These are phyloP conservation scores for Prunus kanzakura DNA, from an alignment of 306 rosid genomes.

Conservation along the genomic window DNA sequence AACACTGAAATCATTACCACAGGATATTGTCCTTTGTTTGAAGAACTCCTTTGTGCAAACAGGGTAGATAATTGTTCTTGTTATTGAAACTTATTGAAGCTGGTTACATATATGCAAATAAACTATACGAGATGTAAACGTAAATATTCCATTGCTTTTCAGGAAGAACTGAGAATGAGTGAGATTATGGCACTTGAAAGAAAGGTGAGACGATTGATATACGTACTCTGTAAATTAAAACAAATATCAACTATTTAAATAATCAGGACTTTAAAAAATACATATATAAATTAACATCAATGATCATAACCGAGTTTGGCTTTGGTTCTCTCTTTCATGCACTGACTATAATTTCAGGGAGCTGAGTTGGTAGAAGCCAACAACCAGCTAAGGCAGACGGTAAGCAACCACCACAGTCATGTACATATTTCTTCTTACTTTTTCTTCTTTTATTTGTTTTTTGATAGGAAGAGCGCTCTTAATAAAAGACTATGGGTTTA, in stretches of 20 bases:
- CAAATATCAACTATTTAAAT: background rate
- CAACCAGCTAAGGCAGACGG: slow-evolving; percentile 20
- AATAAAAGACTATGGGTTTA: background rate
- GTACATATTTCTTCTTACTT: background rate
- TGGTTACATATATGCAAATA: background rate
- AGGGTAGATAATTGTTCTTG: too few relatives aligned
- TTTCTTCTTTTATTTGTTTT: background rate
- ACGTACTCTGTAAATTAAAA: background rate
- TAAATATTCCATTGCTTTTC: background rate
- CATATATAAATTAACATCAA: background rate
- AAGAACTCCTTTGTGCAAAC: too few relatives aligned
- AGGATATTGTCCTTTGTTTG: too few relatives aligned
- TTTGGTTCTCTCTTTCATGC: background rate
- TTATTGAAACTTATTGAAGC: too few relatives aligned
- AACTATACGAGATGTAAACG: background rate
- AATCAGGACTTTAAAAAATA: background rate
- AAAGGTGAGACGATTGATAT: slow-evolving; percentile 17
- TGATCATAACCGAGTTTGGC: background rate
- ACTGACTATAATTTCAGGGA: slow-evolving; percentile 12
- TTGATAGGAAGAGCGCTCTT: background rate
- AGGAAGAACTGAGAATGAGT: slow-evolving; percentile 19
- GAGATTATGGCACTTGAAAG: slow-evolving; percentile 26
- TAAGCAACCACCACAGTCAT: background rate
- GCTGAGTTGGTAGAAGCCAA: slow-evolving; percentile 21
- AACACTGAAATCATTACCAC: too few relatives aligned